These are phyloP conservation scores for Solanum clarkiae DNA, from an alignment of 257 asterid genomes.

Conservation along the genomic window DNA sequence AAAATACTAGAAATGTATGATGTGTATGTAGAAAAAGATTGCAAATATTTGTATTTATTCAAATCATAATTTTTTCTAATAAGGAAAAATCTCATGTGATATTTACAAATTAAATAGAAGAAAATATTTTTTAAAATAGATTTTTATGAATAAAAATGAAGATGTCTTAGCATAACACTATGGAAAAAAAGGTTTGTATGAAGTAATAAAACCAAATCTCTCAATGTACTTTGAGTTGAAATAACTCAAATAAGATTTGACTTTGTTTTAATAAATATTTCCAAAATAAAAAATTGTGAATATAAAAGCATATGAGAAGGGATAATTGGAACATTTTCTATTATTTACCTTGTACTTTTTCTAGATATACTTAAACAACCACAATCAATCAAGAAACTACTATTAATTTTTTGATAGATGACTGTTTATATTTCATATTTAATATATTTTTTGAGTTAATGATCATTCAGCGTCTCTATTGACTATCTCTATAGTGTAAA, in stretches of 20 bases:
- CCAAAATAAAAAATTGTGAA: not conserved
- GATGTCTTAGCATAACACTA: not conserved
- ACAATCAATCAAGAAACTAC: not conserved
- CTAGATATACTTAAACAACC: not conserved
- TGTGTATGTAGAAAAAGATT: not conserved
- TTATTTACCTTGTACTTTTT: not conserved
- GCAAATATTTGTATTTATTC: not conserved
- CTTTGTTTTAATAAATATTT: not conserved
- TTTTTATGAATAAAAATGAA: not conserved
- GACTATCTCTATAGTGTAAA: not conserved
- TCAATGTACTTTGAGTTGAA: not conserved
- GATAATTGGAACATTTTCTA: not conserved
- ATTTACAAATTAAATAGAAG: not conserved
- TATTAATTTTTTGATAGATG: too few relatives aligned
- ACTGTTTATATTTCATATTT: too few relatives aligned
- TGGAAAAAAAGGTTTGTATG: too few relatives aligned
- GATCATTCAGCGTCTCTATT: too few relatives aligned
- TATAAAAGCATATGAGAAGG: not conserved
- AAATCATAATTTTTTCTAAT: not conserved
- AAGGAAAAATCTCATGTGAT: not conserved
- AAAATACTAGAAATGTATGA: not conserved
- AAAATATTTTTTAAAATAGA: fast-evolving
- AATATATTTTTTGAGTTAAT: too few relatives aligned
- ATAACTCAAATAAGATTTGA: not conserved
- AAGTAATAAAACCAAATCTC: fast-evolving